Base-by-base conservation (phyloP, 2,329 filamentous ascomycete genomes). In the Botrytis galanthina region DNA sequence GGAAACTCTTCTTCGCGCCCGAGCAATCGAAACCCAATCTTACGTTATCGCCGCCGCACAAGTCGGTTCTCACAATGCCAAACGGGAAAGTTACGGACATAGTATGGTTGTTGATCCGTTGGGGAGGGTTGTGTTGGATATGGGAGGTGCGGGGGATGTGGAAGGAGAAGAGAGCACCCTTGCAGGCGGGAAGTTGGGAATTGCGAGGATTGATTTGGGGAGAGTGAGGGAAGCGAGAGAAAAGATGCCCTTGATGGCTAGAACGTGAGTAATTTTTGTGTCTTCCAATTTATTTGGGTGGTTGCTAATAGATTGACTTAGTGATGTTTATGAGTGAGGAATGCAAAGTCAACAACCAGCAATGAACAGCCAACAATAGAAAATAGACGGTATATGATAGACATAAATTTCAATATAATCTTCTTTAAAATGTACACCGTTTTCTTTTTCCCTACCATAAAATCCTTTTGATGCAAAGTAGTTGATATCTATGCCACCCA, bases 31-130 rank as follows among this genome's bases (percentile, higher is more conserved):
- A 85, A 94, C 92, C 29, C 93, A 98, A 83, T 90, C 90, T 72
- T 98, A 93, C 85, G 91, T 98, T 2, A 84, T 98, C 75, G 95
- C 95, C 16, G 91, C 95, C 0, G 95, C 94, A 57, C 95, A 98
- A 82, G 88, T 89, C 35, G 95, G 94, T 1, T 82, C 84, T 54
- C 94, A 88, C 76, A 94, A 94, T 78, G 88, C 90, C 75, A 93
- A 90, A 82, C 86, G 95, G 73, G 87, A 88, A 42, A 97, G 93
- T 82, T 97, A 96, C 83, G 95, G 95, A 0, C 91, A 93, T 81
- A 93, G 92, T 78, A 89, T 97, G 84, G 92, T 97, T 64, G 87
- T 98, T 39, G 91, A 93, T 81, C 95, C 95, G 0, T 97, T 94
- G 94, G 95, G 95, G 0, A 87, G 88, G 73, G 87, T 98, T 1